phyloP scores from a whole-genome alignment of 805 yeast genomes.

The Peterozyma xylosa region DNA sequence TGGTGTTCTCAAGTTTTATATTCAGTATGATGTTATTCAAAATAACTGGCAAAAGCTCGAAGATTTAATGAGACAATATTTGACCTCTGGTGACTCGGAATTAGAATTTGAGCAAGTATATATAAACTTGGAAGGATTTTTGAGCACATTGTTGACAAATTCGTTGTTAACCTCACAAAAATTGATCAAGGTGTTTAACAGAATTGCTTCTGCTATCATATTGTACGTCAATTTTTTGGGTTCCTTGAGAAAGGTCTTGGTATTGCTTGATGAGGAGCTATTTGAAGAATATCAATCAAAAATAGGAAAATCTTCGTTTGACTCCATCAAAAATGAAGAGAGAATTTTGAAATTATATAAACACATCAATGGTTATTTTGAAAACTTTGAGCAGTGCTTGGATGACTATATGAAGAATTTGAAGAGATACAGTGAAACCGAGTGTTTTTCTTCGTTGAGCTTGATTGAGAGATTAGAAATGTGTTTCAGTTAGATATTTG shows the following conservation, averaged over 20 bases:
- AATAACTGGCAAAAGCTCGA: conserved; percentile 38
- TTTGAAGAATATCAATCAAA: conserved; percentile 30
- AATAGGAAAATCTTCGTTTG: conserved; percentile 30
- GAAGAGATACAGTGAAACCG: conserved; percentile 40
- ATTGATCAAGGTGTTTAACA: conserved; percentile 38
- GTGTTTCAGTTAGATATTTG: background rate
- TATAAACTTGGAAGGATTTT: conserved; percentile 41
- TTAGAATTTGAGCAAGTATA: conserved; percentile 34
- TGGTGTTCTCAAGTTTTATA: conserved; percentile 44
- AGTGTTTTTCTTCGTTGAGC: conserved; percentile 34
- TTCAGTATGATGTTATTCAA: conserved; percentile 54
- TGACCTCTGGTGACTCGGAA: background rate
- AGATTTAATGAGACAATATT: conserved; percentile 1
- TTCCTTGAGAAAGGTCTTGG: conserved; percentile 47
- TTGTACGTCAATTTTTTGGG: conserved; percentile 40
- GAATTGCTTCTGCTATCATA: conserved; percentile 37
- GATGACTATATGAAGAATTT: conserved; percentile 38
- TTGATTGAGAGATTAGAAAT: conserved; percentile 34
- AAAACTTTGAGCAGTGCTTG: conserved; percentile 35
- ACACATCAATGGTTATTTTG: conserved; percentile 33
- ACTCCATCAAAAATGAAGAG: conserved; percentile 27
- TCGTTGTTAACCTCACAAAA: conserved; percentile 57
- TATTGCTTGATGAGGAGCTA: conserved; percentile 40
- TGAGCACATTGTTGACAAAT: conserved; percentile 58
- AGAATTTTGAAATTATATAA: conserved; percentile 33